Percentiles rank a stretch among this genome's conserved stretches.
These are phyloP conservation scores for Apiotrichum veenhuisii DNA, from an alignment of 1,284 basidiomycete species.

Conservation along the genomic window DNA sequence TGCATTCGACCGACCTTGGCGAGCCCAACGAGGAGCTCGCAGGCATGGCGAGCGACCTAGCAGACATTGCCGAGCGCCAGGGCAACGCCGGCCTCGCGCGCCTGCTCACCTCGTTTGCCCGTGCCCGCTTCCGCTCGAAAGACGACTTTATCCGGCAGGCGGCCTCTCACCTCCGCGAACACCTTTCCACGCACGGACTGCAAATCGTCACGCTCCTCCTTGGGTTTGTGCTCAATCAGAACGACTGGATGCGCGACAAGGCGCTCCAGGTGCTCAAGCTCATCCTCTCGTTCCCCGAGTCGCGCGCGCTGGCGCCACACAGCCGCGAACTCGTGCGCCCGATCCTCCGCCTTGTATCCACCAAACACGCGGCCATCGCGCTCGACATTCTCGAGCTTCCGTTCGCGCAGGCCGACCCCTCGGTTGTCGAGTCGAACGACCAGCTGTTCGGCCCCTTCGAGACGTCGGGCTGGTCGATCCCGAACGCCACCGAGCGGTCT, in stretches of 20 bases:
- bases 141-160: slow-evolving; percentile 93
- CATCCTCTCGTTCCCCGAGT: slow-evolving; percentile 79
- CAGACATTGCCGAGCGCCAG: slow-evolving; percentile 66
- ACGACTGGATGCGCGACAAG: slow-evolving; percentile 76
- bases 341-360: slow-evolving; percentile 75
- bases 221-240: slow-evolving; percentile 77
- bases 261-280: slow-evolving; percentile 84
- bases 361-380: slow-evolving; percentile 76
- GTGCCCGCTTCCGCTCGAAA: slow-evolving; percentile 80
- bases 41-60: slow-evolving; percentile 71
- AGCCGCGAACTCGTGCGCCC: slow-evolving; percentile 88
- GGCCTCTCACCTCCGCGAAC: slow-evolving; percentile 76
- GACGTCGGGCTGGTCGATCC: slow-evolving; percentile 79
- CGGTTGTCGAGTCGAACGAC: slow-evolving; percentile 78
- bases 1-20: slow-evolving; percentile 70
- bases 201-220: slow-evolving; percentile 76
- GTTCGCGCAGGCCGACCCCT: slow-evolving; percentile 65
- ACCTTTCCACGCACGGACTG: slow-evolving; percentile 60
- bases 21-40: slow-evolving; percentile 61
- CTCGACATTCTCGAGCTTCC: slow-evolving; percentile 89
- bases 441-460: slow-evolving; percentile 77
- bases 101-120: slow-evolving; percentile 84
- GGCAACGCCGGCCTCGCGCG: slow-evolving; percentile 69
- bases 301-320: slow-evolving; percentile 66
- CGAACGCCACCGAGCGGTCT: slow-evolving; percentile 61